Base-by-base conservation (phyloP, 495 filamentous ascomycete species). In the Penicillium macrosclerotiorum region DNA sequence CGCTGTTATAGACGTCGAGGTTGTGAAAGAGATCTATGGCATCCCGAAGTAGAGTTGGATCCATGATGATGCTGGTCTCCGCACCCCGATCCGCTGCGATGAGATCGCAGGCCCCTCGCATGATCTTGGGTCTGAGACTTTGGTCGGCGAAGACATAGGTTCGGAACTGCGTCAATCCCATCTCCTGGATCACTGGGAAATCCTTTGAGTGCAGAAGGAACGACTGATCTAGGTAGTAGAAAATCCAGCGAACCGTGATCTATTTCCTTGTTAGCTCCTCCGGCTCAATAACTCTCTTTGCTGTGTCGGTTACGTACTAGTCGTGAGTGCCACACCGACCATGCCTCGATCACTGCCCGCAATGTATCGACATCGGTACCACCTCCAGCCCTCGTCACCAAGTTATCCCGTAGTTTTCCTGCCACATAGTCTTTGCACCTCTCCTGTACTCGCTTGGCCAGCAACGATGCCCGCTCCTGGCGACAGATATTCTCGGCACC, bases 401-500 rank as follows among this genome's bases (percentile, higher is more conserved):
- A 59, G 38, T 60, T 60, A 16, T 73, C 73, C 38, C 77, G 75
- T 53, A 92, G 49, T 24, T 75, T 73, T 1, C 72, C 71, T 24
- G 60, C 53, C 20, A 96, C 69, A 65, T 88, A 78, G 12, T 60
- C 70, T 37, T 81, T 79, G 65, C 84, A 90, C 45, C 77, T 74
- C 14, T 67, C 68, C 45, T 77, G 73, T 32, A 96, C 66, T 52
- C 75, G 74, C 34, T 79, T 73, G 33, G 76, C 82, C 30, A 96
- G 60, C 13, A 77, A 65, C n/a, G 73, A 67, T 2, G 89, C 85
- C 49, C 78, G 76, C 2, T 82, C 86, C 47, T 85, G 83, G 41
- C 88, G 79, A 63, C 93, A 97, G 0, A 94, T 74, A 57, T 92
- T 91, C 72, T 97, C 92, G 0, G 90, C 87, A 0, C 87, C 89